Conservation (phyloP, 148 eudicot genomes). For the Persicaria maculosa region DNA sequence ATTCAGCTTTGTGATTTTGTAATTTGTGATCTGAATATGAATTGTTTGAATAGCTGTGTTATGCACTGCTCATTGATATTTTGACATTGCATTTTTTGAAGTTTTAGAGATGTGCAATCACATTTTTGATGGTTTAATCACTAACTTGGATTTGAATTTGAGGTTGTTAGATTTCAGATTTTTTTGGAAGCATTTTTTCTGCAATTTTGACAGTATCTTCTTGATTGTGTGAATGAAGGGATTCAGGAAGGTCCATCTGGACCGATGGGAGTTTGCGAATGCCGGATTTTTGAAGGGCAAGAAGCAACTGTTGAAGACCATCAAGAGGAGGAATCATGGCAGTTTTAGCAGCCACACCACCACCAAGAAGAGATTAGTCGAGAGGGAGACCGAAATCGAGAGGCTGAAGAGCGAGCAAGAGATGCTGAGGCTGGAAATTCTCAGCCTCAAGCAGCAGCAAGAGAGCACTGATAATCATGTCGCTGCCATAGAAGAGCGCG, state of each 20-base stretch:
- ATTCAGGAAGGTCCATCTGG: constrained; percentile 64
- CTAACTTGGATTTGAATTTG: no score
- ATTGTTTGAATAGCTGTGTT: neutral
- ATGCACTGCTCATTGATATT: neutral
- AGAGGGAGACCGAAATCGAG: constrained; percentile 36
- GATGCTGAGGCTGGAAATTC: constrained; percentile 33
- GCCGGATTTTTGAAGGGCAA: constrained; percentile 58
- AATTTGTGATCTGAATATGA: no score
- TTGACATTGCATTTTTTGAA: neutral
- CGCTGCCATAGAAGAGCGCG: constrained; percentile 36
- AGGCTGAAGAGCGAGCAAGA: constrained; percentile 40
- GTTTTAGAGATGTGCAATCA: no score
- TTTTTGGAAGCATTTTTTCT: no score
- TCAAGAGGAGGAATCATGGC: constrained; percentile 43
- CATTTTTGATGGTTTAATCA: no score
- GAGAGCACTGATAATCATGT: constrained; percentile 32
- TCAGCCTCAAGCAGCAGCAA: constrained; percentile 45
- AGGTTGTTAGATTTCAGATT: no score
- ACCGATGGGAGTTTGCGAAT: constrained; percentile 69
- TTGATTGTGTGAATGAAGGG: constrained; percentile 28
- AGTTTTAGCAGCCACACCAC: constrained; percentile 10
- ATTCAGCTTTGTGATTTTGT: neutral
- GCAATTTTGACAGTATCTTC: neutral
- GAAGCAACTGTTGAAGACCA: constrained; percentile 49
- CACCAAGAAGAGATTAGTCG: neutral